Conservation (phyloP, 306 rosid species). For the Quillaja saponaria region DNA sequence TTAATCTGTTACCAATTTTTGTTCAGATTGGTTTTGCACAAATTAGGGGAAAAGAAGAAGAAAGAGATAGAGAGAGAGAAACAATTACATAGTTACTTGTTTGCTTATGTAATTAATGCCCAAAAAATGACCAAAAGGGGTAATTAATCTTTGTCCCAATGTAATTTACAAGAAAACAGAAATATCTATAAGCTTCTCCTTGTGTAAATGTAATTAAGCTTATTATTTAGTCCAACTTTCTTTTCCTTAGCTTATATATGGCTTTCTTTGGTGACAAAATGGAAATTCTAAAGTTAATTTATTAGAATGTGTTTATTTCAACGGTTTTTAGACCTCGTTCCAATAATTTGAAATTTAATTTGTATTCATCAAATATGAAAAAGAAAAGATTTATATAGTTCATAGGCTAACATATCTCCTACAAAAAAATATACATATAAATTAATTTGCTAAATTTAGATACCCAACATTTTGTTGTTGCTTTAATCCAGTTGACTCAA, state of each 20-base stretch:
- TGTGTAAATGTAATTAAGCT: constrained; percentile 9
- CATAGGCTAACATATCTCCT: constrained; percentile 26
- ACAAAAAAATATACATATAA: too few relatives aligned
- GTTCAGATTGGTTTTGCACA: constrained; percentile 17
- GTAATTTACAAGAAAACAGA: constrained; percentile 16
- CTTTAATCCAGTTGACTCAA: constrained; percentile 34
- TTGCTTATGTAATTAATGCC: neutral
- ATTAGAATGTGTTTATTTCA: too few relatives aligned
- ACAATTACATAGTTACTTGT: neutral
- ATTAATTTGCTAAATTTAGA: constrained; percentile 36
- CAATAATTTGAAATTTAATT: too few relatives aligned
- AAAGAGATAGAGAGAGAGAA: neutral
- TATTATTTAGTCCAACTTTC: neutral
- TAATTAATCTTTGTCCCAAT: constrained; percentile 2
- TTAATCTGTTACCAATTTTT: constrained; percentile 17
- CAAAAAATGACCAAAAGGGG: constrained; percentile 9
- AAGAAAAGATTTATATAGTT: constrained; percentile 26
- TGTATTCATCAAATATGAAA: too few relatives aligned
- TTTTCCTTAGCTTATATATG: constrained; percentile 1
- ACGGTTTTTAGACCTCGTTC: too few relatives aligned
- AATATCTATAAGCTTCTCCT: constrained; percentile 23
- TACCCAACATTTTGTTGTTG: constrained; percentile 30
- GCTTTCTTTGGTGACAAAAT: neutral
- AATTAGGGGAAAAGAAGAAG: constrained; percentile 3
- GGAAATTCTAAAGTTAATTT: too few relatives aligned